Base-by-base conservation (phyloP, 768 basidiomycete species). In the Boletus pseudo-olivaceus region DNA sequence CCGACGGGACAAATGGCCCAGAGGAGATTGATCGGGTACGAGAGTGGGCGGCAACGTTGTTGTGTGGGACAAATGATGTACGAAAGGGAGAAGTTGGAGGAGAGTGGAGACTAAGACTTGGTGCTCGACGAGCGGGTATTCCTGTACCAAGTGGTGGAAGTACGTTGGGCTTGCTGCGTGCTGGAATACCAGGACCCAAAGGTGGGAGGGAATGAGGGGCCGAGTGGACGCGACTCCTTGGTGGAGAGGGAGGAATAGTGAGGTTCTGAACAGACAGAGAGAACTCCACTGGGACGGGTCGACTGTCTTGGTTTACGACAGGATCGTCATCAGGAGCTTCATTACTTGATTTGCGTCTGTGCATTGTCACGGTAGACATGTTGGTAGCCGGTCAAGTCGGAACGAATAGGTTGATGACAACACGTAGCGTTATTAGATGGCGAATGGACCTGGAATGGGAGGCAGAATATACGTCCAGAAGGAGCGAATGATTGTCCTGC, bases 281-380 rank as follows among this genome's bases (percentile, higher is more conserved):
- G 7, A 46, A 39, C 20, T 50, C 59, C 23, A 19, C n/a, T 43
- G 42, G 46, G 14, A 41, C 29, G 17, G 32, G 20, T 2, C 17
- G 39, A 43, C 37, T 17, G 20, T 43, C 38, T 19, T 53, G 49
- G 39, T 61, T 49, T 29, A 65, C 46, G 10, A 58, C 49, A 41
- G 50, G 45, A 30, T 51, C 68, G n/a, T 74, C 73, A 47, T 69
- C 69, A 8, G 33, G 48, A 51, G 72, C 68, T 51, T 76, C 77
- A 54, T 68, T 72, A 62, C 80, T 80, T 5, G 76, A 74, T 63
- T 76, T 78, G 54, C 77, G 72, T 58, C 73, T 63, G 62, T 81
- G 80, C 40, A 75, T 59, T 17, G 56, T 23, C 23, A 23, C 23
- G 23, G 23, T 15, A 38, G 60, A 53, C 55, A 57, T 58, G 35